Percentiles rank a stretch among this genome's conserved stretches.
Evolutionary conservation across 768 basidiomycete genomes (phyloP).

Genomic region (Suillus luteus): DNA sequence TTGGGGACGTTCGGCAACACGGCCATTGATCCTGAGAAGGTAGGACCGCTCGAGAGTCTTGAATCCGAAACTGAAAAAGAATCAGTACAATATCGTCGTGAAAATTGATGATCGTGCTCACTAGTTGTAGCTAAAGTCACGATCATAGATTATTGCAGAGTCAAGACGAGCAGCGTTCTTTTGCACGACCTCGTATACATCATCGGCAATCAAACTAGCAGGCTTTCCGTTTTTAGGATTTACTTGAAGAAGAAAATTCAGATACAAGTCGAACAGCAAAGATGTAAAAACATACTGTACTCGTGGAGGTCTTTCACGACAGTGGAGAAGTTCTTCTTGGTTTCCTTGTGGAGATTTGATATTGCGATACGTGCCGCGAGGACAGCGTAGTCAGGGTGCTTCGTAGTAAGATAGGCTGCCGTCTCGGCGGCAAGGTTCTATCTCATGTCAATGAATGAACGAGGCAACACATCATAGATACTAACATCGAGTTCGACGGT

Average conservation of each 20-base stretch:
- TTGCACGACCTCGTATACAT: conserved; percentile 80
- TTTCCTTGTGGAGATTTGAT: conserved; percentile 98
- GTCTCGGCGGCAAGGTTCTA: conserved; percentile 97
- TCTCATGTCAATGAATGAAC: conserved; percentile 12
- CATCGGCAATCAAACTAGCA: conserved; percentile 89
- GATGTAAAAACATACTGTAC: conserved; percentile 61
- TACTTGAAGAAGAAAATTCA: conserved; percentile 44
- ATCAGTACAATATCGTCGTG: conserved; percentile 6
- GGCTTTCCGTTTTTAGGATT: conserved; percentile 92
- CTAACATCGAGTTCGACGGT: conserved; percentile 95
- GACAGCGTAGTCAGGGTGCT: conserved; percentile 96
- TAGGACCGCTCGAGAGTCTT: conserved; percentile 99
- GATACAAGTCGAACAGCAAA: neutral
- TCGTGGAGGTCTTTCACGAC: conserved; percentile 90
- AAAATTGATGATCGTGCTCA: conserved; percentile 39
- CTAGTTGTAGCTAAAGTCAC: conserved; percentile 98
- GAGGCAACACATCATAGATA: conserved; percentile 15
- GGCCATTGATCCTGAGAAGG: conserved; percentile 90
- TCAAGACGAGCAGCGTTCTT: conserved; percentile 82
- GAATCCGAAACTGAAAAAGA: conserved; percentile 83
- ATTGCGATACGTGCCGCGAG: conserved; percentile 98
- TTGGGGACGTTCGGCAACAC: conserved; percentile 95
- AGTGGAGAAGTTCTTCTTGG: conserved; percentile 93
- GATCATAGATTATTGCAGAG: conserved; percentile 95
- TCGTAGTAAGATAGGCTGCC: conserved; percentile 95